Percentiles rank a stretch among this genome's conserved stretches.
phyloP scores from a whole-genome alignment of 192 early-diverging fungal species.

The Entomortierella parvispora region DNA sequence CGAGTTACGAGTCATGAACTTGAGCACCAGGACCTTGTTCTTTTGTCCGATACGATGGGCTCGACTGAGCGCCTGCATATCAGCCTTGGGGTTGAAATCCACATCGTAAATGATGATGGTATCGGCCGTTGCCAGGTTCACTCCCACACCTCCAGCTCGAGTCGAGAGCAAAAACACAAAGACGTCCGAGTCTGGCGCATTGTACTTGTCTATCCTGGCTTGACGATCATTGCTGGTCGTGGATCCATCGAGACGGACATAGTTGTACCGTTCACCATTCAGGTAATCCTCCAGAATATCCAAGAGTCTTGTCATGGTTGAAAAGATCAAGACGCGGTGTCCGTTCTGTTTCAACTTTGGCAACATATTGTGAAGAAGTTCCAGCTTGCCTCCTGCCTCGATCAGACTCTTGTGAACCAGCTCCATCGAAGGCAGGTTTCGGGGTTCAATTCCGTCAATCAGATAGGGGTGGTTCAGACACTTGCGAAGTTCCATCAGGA shows the following conservation, averaged over 20 bases:
- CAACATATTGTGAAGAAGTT: slow-evolving; percentile 73
- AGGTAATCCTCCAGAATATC: slow-evolving; percentile 86
- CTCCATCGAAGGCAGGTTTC: slow-evolving; percentile 38
- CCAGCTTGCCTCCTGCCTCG: slow-evolving; percentile 71
- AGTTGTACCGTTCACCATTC: slow-evolving; percentile 57
- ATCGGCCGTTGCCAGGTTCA: slow-evolving; percentile 79
- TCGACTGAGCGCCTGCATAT: slow-evolving; percentile 78
- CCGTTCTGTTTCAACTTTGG: slow-evolving; percentile 66
- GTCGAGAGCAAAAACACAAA: slow-evolving; percentile 78
- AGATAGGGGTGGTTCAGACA: slow-evolving; percentile 78
- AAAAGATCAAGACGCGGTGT: slow-evolving; percentile 83
- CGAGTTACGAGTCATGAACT: slow-evolving; percentile 69
- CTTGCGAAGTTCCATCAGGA: slow-evolving; percentile 77
- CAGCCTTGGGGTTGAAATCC: slow-evolving; percentile 79
- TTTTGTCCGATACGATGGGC: slow-evolving; percentile 82
- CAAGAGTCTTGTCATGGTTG: slow-evolving; percentile 85
- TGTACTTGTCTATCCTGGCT: slow-evolving; percentile 70
- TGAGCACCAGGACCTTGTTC: slow-evolving; percentile 69
- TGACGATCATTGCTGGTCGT: slow-evolving; percentile 62
- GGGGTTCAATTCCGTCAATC: slow-evolving; percentile 64
- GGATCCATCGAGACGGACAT: slow-evolving; percentile 74
- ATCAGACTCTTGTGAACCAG: slow-evolving; percentile 65
- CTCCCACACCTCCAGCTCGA: slow-evolving; percentile 80
- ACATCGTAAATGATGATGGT: slow-evolving; percentile 80
- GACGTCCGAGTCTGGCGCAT: slow-evolving; percentile 65